Percentiles rank a stretch among this genome's conserved stretches.
Conservation (phyloP, 2,329 filamentous ascomycete genomes). For the Alternaria gansuensis region DNA sequence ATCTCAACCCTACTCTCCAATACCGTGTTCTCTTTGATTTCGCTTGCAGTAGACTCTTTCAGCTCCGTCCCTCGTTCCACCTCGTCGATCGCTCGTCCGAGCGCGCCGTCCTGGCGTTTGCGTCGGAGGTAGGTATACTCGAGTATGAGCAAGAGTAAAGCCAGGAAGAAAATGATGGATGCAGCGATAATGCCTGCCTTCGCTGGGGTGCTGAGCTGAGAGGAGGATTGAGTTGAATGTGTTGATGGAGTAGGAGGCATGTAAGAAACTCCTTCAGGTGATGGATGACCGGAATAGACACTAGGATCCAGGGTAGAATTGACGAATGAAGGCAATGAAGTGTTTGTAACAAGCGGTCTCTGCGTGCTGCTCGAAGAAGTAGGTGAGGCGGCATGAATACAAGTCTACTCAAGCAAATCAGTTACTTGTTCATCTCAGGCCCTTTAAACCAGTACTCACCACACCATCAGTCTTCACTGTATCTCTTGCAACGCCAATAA, state of each 20-base stretch:
- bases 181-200: conserved; percentile 22
- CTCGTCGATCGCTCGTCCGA: conserved; percentile 33
- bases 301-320: not conserved
- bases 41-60: conserved; percentile 1
- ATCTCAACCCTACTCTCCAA: conserved; percentile 40
- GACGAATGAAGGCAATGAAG: not conserved
- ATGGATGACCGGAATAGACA: not conserved
- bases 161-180: conserved; percentile 16
- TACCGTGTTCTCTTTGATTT: conserved; percentile 37
- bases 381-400: not conserved
- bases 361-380: not conserved
- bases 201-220: conserved; percentile 14
- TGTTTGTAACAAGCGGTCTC: not conserved
- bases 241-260: conserved; percentile 4
- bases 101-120: conserved; percentile 27
- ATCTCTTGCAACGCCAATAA: conserved; percentile 15
- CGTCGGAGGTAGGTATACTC: conserved; percentile 30
- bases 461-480: not conserved
- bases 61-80: conserved; percentile 27
- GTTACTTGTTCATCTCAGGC: not conserved
- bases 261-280: not conserved
- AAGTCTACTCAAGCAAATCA: not conserved
- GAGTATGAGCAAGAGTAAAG: conserved; percentile 20
- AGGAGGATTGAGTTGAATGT: not conserved
- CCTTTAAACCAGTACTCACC: conserved; percentile 18